These are phyloP conservation scores for Lunasporangiospora selenospora DNA, from an alignment of 192 early-diverging fungal species.

Conservation along the genomic window DNA sequence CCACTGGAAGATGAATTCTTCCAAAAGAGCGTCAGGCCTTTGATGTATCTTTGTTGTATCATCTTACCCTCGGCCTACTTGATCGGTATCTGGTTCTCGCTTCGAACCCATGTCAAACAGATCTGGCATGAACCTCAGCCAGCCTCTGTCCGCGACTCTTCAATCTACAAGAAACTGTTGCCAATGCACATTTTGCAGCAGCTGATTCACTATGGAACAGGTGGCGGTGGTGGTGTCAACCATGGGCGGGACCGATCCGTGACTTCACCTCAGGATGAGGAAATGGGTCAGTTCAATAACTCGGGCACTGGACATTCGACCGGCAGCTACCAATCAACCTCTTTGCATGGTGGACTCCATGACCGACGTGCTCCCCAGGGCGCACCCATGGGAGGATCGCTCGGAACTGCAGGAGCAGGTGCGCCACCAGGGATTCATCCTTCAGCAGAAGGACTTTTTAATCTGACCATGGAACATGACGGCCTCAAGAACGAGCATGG, in stretches of 20 bases:
- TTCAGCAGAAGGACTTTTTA: slow-evolving; percentile 15
- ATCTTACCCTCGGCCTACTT: slow-evolving; percentile 67
- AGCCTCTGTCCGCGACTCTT: background rate
- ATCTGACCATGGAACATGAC: slow-evolving; percentile 35
- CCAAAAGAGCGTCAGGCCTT: slow-evolving; percentile 66
- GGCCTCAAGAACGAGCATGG: slow-evolving; percentile 37
- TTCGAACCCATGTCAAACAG: slow-evolving; percentile 84
- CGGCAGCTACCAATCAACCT: no score
- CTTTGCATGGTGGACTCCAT: background rate
- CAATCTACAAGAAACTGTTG: slow-evolving; percentile 36
- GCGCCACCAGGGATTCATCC: slow-evolving; percentile 13
- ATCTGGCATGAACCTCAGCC: slow-evolving; percentile 63
- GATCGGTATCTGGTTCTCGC: slow-evolving; percentile 86
- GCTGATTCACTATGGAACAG: slow-evolving; percentile 13
- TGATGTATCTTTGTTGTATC: slow-evolving; percentile 76
- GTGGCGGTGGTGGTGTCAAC: background rate
- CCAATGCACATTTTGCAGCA: slow-evolving; percentile 47
- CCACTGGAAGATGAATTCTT: slow-evolving; percentile 80
- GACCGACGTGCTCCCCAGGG: slow-evolving; percentile 2
- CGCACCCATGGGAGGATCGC: no score
- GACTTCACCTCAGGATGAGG: background rate
- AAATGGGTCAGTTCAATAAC: slow-evolving; percentile 9
- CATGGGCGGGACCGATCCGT: background rate
- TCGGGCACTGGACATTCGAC: no score
- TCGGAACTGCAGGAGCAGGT: slow-evolving; percentile 5